phyloP scores from a whole-genome alignment of 306 rosid genomes.

The Sesbania bispinosa region DNA sequence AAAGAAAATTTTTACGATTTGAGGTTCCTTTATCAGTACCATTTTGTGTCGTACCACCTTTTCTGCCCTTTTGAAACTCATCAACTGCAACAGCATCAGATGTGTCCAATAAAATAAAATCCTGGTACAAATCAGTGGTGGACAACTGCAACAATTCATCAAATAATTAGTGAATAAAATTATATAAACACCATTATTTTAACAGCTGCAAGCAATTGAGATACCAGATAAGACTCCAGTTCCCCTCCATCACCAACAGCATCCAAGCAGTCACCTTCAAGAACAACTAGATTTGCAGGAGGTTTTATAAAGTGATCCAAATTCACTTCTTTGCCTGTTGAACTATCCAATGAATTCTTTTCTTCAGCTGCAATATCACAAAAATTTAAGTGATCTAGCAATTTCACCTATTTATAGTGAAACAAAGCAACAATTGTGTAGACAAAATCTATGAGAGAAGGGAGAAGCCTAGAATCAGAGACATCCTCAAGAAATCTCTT shows the following conservation, averaged over 20 bases:
- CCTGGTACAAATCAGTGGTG: slow-evolving; percentile 66
- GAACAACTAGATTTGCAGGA: slow-evolving; percentile 89
- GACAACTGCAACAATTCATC: slow-evolving; percentile 63
- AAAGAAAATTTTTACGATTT: slow-evolving; percentile 47
- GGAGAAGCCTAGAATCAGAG: too few species aligned
- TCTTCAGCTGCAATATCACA: slow-evolving; percentile 64
- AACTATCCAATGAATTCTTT: slow-evolving; percentile 56
- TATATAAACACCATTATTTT: background rate
- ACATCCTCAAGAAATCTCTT: too few species aligned
- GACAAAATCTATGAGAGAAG: background rate
- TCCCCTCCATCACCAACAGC: slow-evolving; percentile 80
- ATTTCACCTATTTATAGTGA: slow-evolving; percentile 16
- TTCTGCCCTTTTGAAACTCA: slow-evolving; percentile 52
- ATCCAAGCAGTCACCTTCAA: slow-evolving; percentile 95
- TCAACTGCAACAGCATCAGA: slow-evolving; percentile 66
- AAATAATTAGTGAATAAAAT: slow-evolving; percentile 13
- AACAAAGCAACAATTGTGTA: slow-evolving; percentile 9
- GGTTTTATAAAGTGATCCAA: slow-evolving; percentile 67
- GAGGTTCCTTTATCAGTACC: slow-evolving; percentile 52
- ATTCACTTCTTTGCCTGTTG: slow-evolving; percentile 46
- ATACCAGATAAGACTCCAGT: slow-evolving; percentile 89
- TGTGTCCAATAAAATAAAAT: slow-evolving; percentile 79
- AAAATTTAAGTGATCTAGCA: slow-evolving; percentile 12
- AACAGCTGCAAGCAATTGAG: slow-evolving; percentile 31
- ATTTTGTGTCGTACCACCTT: slow-evolving; percentile 40